phyloP scores from a whole-genome alignment of 768 basidiomycete species.

The Punctularia strigosozonata region DNA sequence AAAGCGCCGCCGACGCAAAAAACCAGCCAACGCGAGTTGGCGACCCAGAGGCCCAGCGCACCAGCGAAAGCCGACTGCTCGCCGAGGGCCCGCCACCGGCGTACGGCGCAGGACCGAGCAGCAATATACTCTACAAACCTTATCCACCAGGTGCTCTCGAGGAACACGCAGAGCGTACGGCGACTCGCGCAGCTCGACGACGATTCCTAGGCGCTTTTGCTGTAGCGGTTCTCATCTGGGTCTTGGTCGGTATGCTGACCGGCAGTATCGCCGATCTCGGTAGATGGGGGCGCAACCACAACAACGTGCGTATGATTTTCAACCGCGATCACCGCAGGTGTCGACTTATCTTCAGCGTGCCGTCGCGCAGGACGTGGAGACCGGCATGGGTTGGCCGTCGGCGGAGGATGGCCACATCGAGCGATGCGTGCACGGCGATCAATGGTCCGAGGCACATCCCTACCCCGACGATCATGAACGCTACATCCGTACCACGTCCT shows the following conservation, averaged over 20 bases:
- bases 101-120: too few relatives aligned
- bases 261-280: conserved; percentile 3
- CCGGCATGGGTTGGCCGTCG: not conserved
- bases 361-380: not conserved
- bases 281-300: not conserved
- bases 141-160: too few relatives aligned
- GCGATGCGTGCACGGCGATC: conserved; percentile 9
- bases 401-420: conserved; percentile 3
- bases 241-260: conserved; percentile 7
- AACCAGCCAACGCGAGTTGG: too few relatives aligned
- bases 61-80: too few relatives aligned
- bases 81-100: too few relatives aligned
- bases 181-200: conserved; percentile 4
- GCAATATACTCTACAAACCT: too few relatives aligned
- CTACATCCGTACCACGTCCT: not conserved
- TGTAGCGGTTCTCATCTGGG: conserved; percentile 15
- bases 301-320: conserved; percentile 3
- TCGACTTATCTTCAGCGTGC: not conserved
- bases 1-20: too few relatives aligned
- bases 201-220: conserved; percentile 17
- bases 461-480: conserved; percentile 4
- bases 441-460: conserved; percentile 12
- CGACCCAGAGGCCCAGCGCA: too few relatives aligned
- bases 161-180: too few relatives aligned
- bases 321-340: not conserved